Conservation (phyloP, 2,329 filamentous ascomycete species). For the Sarocladium kiliense region DNA sequence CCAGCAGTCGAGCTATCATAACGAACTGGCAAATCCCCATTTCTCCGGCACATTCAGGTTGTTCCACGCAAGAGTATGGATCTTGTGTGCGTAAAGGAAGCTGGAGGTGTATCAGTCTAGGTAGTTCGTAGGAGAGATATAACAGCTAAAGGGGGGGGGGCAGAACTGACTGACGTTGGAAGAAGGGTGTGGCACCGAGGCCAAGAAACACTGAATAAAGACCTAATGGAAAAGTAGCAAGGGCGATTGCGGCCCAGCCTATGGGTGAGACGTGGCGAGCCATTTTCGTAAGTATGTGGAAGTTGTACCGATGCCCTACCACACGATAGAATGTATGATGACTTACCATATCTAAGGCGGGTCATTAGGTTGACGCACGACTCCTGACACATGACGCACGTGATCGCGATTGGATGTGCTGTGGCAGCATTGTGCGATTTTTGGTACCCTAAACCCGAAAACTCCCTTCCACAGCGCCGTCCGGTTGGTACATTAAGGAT, state of each 20-base stretch:
- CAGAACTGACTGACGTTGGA: constrained; percentile 72
- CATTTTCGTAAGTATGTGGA: too few relatives aligned
- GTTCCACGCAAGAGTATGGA: constrained; percentile 67
- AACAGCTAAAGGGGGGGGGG: neutral
- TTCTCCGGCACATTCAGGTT: constrained; percentile 71
- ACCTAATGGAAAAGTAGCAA: constrained; percentile 53
- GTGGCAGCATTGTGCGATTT: too few relatives aligned
- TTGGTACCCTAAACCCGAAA: too few relatives aligned
- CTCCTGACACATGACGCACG: too few relatives aligned
- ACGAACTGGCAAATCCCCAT: constrained; percentile 78
- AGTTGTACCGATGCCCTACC: too few relatives aligned
- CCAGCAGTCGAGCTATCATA: neutral
- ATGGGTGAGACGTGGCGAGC: neutral
- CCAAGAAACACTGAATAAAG: constrained; percentile 64
- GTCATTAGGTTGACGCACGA: too few relatives aligned
- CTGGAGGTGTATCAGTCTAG: constrained; percentile 41
- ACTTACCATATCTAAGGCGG: too few relatives aligned
- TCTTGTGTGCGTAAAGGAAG: constrained; percentile 75
- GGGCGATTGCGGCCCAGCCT: constrained; percentile 39
- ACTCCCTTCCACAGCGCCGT: too few relatives aligned
- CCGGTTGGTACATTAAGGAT: too few relatives aligned
- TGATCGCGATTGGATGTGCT: too few relatives aligned
- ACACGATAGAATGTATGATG: too few relatives aligned
- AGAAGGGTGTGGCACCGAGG: constrained; percentile 58
- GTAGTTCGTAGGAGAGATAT: too few relatives aligned